Base-by-base conservation (phyloP, 2,329 filamentous ascomycete genomes). In the Thermomyces lanuginosus region DNA sequence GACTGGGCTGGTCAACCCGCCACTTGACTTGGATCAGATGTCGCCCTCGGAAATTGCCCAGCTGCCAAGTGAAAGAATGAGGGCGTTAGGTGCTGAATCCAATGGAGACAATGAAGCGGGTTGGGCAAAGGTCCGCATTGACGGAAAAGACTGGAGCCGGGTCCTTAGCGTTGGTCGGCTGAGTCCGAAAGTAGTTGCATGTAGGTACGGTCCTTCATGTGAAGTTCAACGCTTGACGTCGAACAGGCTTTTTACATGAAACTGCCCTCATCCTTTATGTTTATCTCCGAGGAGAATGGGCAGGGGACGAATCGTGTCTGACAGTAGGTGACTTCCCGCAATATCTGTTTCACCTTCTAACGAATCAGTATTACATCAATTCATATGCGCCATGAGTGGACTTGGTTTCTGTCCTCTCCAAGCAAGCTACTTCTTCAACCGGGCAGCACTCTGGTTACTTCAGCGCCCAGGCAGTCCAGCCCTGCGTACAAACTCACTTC, bases 141-240 rank as follows among this genome's bases (percentile, higher is more conserved):
- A 95, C 54, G 89, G 83, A 17, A 77, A 73, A 49, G 89, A 98
- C 49, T 95, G 89, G 86, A 82, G 82, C 16, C 72, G 71, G 39
- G 86, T 95, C n/a, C 62, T 98, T 38, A 91, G 82, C 49, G 84
- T 95, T 8, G 86, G 86, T 1, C 65, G 84, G 26, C 58, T 95
- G 16, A 86, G 89, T 40, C 86, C 83, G 1, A 67, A 82, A 39
- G 86, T 95, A 27, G 89, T 95, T 59, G 89, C 84, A 30, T 93
- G 84, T 74, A 36, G 56, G 68, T 45, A 21, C 17, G 24, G 8
- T 28, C 13, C 8, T 20, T 12, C 11, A 2, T 16, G 8, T 22
- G 12, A 4, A 24, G 7, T 6, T 11, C 12, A 13, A 16, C 20
- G 7, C 18, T 15, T 8, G 8, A 9, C 27, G 24, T 19, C 7